These are phyloP conservation scores for Glutinoglossum americanum DNA, from an alignment of 495 filamentous ascomycete genomes.

Conservation along the genomic window DNA sequence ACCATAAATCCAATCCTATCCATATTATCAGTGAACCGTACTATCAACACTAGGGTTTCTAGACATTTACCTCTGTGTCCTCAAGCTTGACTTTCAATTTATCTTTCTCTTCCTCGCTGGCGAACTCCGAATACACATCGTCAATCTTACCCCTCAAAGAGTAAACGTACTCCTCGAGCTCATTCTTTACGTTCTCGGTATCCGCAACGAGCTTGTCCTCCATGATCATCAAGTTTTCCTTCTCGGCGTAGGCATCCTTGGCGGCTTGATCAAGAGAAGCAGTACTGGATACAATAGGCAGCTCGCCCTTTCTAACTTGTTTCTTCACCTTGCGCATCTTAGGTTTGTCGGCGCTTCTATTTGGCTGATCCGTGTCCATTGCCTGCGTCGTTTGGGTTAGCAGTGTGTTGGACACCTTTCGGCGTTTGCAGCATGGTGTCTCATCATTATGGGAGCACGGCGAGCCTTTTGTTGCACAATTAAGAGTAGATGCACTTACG, in stretches of 20 bases:
- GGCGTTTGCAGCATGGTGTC: not conserved
- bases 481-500: conserved; percentile 29
- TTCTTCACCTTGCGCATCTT: conserved; percentile 99
- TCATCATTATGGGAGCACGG: not conserved
- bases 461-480: not conserved
- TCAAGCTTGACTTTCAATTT: conserved; percentile 64
- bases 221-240: conserved; percentile 79
- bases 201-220: conserved; percentile 97
- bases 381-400: conserved; percentile 31
- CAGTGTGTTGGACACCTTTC: conserved; percentile 7
- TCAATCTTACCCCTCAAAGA: conserved; percentile 86
- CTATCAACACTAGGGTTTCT: conserved; percentile 1
- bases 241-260: conserved; percentile 50
- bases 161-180: conserved; percentile 93
- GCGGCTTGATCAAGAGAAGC: conserved; percentile 45
- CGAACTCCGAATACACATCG: conserved; percentile 69
- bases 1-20: conserved; percentile 93
- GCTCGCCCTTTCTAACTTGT: conserved; percentile 93
- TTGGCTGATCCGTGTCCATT: conserved; percentile 64
- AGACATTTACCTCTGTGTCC: conserved; percentile 50
- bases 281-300: conserved; percentile 69
- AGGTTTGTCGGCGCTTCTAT: conserved; percentile 52
- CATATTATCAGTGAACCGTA: conserved; percentile 7
- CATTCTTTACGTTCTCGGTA: conserved; percentile 99
- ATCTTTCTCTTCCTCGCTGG: conserved; percentile 79